Evolutionary conservation across 805 yeast genomes (phyloP), one percentile per base, ranked within the genome.

Genomic region (Hanseniaspora pseudoguilliermondii): DNA sequence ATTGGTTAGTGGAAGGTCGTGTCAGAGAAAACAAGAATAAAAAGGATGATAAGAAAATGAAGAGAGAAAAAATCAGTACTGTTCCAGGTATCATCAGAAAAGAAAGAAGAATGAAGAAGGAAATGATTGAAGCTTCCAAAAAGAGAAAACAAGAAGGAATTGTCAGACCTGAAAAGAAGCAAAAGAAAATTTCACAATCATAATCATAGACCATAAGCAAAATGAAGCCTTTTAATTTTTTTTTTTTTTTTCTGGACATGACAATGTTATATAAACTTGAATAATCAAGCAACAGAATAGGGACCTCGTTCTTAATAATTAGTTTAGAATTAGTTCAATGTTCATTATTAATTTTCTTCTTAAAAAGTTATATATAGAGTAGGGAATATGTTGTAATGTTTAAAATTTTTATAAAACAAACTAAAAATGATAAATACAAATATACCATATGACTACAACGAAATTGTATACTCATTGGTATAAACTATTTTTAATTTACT

Each of bases 121-220:
- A 84, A 58, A 87, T 87, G 95, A 81, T 86, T 51, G 79, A 75
- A 57, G 89, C 85, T 7, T 81, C 88, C 6, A 86, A 84, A 66
- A 80, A 71, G 62, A 75, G 87, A 62, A 81, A 81, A 63, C 56
- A 57, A 39, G 57, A 47, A 56, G 53, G 49, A 49, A 54, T 51
- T 44, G 49, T 52, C 15, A 49, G 42, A 16, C 53, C 54, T 52
- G 36, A 43, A 27, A 48, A 32, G 35, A 41, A 25, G 25, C 49
- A 48, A 29, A 47, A 49, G 40, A 52, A 29, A 20, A 40, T 11
- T 32, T 32, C 5, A 32, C 15, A 32, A 32, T 32, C 35, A 11
- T 32, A 32, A 32, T 32, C 5, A 11, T 32, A 13, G 35, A 10
- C 5, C 7, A 2, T 2, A 8, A 38, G 16, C 5, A 38, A 38